Evolutionary conservation across 805 yeast species (phyloP), one percentile per base, ranked within the genome.

Genomic region (Candida wancherniae): DNA sequence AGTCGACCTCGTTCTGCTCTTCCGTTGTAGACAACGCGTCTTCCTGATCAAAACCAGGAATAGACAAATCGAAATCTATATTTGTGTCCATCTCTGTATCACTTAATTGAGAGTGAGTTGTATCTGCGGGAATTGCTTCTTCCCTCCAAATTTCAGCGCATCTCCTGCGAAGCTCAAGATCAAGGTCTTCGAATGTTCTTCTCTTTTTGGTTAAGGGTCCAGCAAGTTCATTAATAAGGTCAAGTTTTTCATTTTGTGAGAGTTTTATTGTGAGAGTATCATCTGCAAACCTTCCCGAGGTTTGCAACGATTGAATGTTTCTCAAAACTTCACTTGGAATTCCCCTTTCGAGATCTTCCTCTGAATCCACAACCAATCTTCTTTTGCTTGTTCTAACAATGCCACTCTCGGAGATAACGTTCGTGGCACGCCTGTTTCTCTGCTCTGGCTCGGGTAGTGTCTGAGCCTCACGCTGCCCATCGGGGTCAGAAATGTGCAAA

Each of bases 341-440:
- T 1, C 67, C 73, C 5, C 67, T 51, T n/a, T 69, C 57, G 22
- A 75, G 51, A 26, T 70, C 75, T 12, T 57, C 66, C 4, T 39
- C 48, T 0, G 57, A 42, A 48, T 77, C 83, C n/a, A 68, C 47
- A 19, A 61, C 52, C 16, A 76, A 45, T 40, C 62, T 68, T 36
- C 71, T 62, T 34, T 68, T 67, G 19, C 58, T 52, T 2, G 78
- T 73, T 41, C 70, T 63, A 3, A 74, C 34, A 12, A 47, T 67
- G 20, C 77, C 79, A 17, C 48, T 55, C 18, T 60, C 67, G 4
- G 57, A 48, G 33, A 58, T 53, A 58, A 45, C 31, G 54, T 48
- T 5, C 53, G 39, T 19, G 57, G 46, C 18, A 31, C 9, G 16
- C 32, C 6, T 30, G 19, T 6, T 13, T 15, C n/a, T 18, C 15